Conservation (phyloP, 257 asterid genomes). For the Avicennia marina region DNA sequence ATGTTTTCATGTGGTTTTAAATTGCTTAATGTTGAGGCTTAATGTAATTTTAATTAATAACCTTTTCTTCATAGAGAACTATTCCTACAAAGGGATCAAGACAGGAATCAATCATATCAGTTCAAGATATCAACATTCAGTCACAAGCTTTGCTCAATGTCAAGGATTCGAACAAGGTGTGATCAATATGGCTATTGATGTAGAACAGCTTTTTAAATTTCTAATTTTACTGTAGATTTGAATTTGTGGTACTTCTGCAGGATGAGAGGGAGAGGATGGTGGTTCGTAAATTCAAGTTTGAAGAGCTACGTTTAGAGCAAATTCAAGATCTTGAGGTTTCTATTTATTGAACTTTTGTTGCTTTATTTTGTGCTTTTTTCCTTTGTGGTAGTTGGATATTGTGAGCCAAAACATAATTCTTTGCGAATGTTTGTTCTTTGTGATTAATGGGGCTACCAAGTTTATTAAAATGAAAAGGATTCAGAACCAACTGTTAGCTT, state of each 20-base stretch:
- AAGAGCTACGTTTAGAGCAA: conserved; percentile 90
- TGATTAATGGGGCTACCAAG: too few species aligned
- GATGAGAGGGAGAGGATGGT: conserved; percentile 88
- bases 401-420: background rate
- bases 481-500: background rate
- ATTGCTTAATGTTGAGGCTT: conserved; percentile 3
- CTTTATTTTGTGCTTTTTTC: conserved; percentile 1
- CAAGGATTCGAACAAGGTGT: conserved; percentile 91
- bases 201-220: background rate
- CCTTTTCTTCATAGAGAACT: conserved; percentile 46
- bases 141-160: conserved; percentile 76
- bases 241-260: conserved; percentile 30
- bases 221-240: too few species aligned
- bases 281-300: conserved; percentile 88
- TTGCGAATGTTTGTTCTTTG: background rate
- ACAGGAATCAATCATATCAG: conserved; percentile 68
- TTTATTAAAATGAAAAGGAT: too few species aligned
- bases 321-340: conserved; percentile 98
- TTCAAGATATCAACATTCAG: conserved; percentile 78
- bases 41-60: conserved; percentile 13
- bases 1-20: conserved; percentile 18
- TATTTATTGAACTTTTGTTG: conserved; percentile 9
- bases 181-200: background rate
- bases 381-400: background rate
- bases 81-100: conserved; percentile 66